Percentiles rank a stretch among this genome's conserved stretches.
Evolutionary conservation across 352 stramenopile genomes (phyloP).

Genomic region (Globisporangium polare): DNA sequence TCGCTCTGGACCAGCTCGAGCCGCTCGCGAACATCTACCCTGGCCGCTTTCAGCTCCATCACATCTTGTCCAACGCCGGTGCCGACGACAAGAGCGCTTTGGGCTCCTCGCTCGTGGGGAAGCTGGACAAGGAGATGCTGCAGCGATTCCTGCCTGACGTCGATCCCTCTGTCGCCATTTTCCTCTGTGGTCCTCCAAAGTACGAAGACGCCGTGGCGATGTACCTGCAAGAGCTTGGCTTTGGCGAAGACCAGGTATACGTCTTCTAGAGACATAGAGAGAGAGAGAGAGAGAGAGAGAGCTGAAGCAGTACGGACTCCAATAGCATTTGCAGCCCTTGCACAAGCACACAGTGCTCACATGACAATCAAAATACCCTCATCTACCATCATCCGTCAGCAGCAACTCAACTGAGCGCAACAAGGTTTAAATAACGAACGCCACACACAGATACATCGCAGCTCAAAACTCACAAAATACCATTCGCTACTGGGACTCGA

Average conservation of each 20-base stretch:
- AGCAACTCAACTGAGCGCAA: neutral
- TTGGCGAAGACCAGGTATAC: slow-evolving; percentile 52
- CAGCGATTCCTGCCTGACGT: slow-evolving; percentile 38
- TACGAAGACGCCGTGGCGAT: slow-evolving; percentile 62
- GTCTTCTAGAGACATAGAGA: slow-evolving; percentile 40
- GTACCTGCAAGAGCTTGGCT: slow-evolving; percentile 46
- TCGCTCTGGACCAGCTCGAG: slow-evolving; percentile 67
- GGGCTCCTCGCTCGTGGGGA: slow-evolving; percentile 42
- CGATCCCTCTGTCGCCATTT: slow-evolving; percentile 41
- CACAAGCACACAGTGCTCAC: neutral
- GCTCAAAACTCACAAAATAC: neutral
- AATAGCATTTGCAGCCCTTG: neutral
- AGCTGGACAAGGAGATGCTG: slow-evolving; percentile 44
- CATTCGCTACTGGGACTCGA: neutral
- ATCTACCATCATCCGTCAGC: neutral
- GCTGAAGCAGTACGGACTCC: neutral
- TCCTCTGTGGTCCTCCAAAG: slow-evolving; percentile 66
- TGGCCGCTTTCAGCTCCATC: slow-evolving; percentile 53
- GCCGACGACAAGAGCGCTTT: slow-evolving; percentile 42
- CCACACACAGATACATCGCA: neutral
- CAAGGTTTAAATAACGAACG: slow-evolving; percentile 14
- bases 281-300: neutral
- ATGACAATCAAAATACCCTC: neutral
- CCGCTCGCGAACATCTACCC: slow-evolving; percentile 79
- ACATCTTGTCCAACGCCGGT: slow-evolving; percentile 53